Percentiles rank a stretch among this genome's conserved stretches.
Evolutionary conservation across 2,329 filamentous ascomycete genomes (phyloP).

Genomic region (Sphaerulina musiva): DNA sequence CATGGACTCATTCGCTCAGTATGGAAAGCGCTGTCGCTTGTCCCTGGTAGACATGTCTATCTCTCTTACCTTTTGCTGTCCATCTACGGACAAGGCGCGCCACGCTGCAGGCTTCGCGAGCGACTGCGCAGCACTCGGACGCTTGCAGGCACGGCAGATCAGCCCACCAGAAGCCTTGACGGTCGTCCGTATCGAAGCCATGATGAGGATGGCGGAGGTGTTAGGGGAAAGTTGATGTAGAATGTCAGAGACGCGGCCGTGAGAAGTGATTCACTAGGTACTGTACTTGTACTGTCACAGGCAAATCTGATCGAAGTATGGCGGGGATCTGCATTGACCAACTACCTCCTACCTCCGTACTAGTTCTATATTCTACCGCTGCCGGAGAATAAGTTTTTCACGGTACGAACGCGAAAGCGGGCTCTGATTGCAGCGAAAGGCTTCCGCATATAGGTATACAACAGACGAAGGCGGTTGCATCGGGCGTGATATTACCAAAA

Average conservation of each 20-base stretch:
- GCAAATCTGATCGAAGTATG: no score
- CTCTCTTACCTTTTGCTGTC: slow-evolving; percentile 43
- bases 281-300: not conserved
- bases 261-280: not conserved
- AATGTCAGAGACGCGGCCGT: not conserved
- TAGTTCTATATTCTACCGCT: no score
- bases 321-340: no score
- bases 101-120: slow-evolving; percentile 34
- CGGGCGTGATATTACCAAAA: not conserved
- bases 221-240: not conserved
- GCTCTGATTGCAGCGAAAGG: no score
- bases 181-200: slow-evolving; percentile 39
- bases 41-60: not conserved
- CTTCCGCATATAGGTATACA: not conserved
- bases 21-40: not conserved
- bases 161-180: slow-evolving; percentile 37
- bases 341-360: no score
- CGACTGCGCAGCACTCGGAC: slow-evolving; percentile 27
- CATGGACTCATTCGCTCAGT: not conserved
- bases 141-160: slow-evolving; percentile 28
- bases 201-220: slow-evolving; percentile 20
- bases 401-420: no score
- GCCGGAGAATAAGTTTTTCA: no score
- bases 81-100: slow-evolving; percentile 40
- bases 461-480: not conserved